Evolutionary conservation across 2,329 filamentous ascomycete genomes (phyloP).

Genomic region (Ophiocordyceps camponoti-leonardi): DNA sequence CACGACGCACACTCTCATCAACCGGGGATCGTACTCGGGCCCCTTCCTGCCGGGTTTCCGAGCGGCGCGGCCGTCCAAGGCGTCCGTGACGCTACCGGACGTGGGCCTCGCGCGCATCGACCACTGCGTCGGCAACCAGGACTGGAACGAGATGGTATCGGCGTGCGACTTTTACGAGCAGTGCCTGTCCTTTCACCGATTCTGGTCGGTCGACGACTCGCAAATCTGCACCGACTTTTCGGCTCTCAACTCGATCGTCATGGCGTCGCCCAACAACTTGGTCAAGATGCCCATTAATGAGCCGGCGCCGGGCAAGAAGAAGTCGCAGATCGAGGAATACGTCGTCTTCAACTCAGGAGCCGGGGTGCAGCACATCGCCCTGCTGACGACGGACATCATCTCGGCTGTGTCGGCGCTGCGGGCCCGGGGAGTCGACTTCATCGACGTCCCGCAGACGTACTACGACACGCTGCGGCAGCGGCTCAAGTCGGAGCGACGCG

Average conservation of each 20-base stretch:
- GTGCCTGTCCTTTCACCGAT: constrained; percentile 82
- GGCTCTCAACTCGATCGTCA: constrained; percentile 75
- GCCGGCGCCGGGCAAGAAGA: constrained; percentile 76
- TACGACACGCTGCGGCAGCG: constrained; percentile 62
- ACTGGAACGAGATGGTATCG: constrained; percentile 72
- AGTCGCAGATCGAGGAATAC: constrained; percentile 88
- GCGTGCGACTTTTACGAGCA: constrained; percentile 65
- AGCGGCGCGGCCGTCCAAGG: constrained; percentile 23
- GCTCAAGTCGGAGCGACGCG: constrained; percentile 43
- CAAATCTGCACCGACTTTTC: constrained; percentile 88
- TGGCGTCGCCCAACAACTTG: constrained; percentile 67
- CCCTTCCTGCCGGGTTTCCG: constrained; percentile 74
- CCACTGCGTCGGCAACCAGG: constrained; percentile 95
- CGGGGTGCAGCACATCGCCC: constrained; percentile 85
- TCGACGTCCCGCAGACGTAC: constrained; percentile 73
- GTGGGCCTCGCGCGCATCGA: constrained; percentile 64
- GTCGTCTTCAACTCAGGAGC: constrained; percentile 79
- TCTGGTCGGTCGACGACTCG: constrained; percentile 92
- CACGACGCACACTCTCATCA: constrained; percentile 84
- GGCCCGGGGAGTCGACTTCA: constrained; percentile 84
- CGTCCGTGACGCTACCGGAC: constrained; percentile 33
- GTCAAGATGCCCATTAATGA: constrained; percentile 99
- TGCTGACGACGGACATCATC: constrained; percentile 70
- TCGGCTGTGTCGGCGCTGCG: constrained; percentile 58
- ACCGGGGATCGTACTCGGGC: constrained; percentile 52